phyloP scores from a whole-genome alignment of 73 alveolate genomes.

The Paraurostyla sp. region DNA sequence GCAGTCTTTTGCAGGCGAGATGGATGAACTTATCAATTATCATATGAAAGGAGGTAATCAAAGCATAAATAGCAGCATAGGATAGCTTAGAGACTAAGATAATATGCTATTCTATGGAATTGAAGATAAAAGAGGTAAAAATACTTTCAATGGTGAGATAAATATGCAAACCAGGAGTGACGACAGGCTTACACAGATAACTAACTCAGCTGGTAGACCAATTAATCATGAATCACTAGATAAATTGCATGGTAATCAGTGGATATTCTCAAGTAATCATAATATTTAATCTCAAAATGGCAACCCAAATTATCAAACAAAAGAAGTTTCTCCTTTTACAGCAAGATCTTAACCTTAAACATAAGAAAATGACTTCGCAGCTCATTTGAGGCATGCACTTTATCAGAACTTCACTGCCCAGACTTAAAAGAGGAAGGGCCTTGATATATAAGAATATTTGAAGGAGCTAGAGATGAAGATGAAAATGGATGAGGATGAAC shows the following conservation, averaged over 20 bases:
- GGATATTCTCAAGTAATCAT: background rate
- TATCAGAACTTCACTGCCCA: background rate
- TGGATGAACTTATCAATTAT: background rate
- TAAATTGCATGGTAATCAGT: background rate
- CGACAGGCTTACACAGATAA: slow-evolving; percentile 16
- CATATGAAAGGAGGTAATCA: background rate
- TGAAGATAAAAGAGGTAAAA: background rate
- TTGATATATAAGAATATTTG: slow-evolving; percentile 5
- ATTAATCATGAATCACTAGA: background rate
- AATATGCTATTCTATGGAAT: no score
- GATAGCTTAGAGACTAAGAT: background rate
- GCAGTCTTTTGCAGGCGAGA: slow-evolving; percentile 21
- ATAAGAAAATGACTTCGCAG: background rate
- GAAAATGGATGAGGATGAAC: slow-evolving; percentile 10
- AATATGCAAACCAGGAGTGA: background rate
- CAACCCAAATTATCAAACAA: background rate
- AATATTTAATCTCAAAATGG: background rate
- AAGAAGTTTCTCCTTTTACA: background rate
- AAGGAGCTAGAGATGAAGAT: background rate
- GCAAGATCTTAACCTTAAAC: background rate
- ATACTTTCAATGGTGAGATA: background rate
- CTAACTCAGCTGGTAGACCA: background rate
- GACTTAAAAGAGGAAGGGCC: background rate
- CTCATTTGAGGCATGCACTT: background rate
- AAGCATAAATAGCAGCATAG: background rate